Evolutionary conservation across 371 early-diverging fungal species (phyloP).

Genomic region (Neoconidiobolus thromboides): DNA sequence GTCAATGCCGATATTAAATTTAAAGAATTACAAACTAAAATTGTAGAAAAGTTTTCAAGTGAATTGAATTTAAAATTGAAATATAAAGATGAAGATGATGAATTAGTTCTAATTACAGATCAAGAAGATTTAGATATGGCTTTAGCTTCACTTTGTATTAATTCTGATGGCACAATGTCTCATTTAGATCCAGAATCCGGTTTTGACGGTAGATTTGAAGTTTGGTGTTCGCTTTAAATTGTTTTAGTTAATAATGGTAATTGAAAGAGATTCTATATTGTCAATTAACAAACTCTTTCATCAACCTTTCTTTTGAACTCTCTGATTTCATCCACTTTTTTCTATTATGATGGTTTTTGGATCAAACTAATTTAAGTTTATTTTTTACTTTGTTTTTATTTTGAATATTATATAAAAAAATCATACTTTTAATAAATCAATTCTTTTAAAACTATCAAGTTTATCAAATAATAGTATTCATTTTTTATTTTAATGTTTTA

Average conservation of each 20-base stretch:
- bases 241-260: not conserved
- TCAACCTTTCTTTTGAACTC: too few relatives aligned
- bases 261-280: too few relatives aligned
- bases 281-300: too few relatives aligned
- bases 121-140: constrained; percentile 82
- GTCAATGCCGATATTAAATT: constrained; percentile 34
- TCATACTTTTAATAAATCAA: too few relatives aligned
- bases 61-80: constrained; percentile 33
- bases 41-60: constrained; percentile 44
- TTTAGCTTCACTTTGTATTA: constrained; percentile 32
- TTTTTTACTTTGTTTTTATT: too few relatives aligned
- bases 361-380: too few relatives aligned
- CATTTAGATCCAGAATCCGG: constrained; percentile 2
- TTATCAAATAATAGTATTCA: too few relatives aligned
- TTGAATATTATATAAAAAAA: too few relatives aligned
- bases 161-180: constrained; percentile 4
- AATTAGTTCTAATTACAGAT: constrained; percentile 71
- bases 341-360: too few relatives aligned
- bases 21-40: constrained; percentile 29
- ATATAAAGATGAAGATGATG: constrained; percentile 78
- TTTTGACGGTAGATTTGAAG: constrained; percentile 2
- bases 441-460: too few relatives aligned
- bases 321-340: too few relatives aligned
- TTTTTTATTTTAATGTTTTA: too few relatives aligned
- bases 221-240: constrained; percentile 2